These are phyloP conservation scores for Brassica nigra DNA, from an alignment of 345 rosid species.

Conservation along the genomic window DNA sequence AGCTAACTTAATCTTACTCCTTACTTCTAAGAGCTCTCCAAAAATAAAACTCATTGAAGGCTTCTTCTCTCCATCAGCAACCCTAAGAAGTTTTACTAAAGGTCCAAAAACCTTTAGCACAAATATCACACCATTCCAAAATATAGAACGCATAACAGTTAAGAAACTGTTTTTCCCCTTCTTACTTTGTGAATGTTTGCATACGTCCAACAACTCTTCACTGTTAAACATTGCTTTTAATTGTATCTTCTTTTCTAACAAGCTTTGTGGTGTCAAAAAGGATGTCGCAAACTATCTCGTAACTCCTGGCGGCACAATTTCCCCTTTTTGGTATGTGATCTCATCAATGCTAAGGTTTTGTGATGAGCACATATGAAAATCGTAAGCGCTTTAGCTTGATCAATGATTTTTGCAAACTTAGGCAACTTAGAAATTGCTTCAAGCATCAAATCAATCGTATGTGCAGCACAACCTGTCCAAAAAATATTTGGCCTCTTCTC, in stretches of 20 bases:
- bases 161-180: not conserved
- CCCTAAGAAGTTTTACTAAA: not conserved
- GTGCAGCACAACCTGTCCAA: too few relatives aligned
- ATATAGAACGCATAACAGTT: not conserved
- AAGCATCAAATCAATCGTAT: too few relatives aligned
- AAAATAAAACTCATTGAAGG: constrained; percentile 14
- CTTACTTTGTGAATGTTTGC: not conserved
- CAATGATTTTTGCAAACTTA: not conserved
- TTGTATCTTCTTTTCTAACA: not conserved
- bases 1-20: not conserved
- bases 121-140: not conserved
- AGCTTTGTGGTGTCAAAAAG: constrained; percentile 9
- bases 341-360: not conserved
- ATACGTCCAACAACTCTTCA: not conserved
- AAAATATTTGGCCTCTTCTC: too few relatives aligned
- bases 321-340: not conserved
- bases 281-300: not conserved
- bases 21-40: constrained; percentile 18
- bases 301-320: not conserved
- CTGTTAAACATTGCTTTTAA: not conserved
- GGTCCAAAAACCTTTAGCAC: not conserved
- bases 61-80: constrained; percentile 15
- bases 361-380: not conserved
- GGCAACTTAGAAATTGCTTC: too few relatives aligned
- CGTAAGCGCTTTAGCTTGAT: not conserved